Percentiles rank a stretch among this genome's conserved stretches.
phyloP scores from a whole-genome alignment of 345 rosid genomes.

The Gossypioides kirkii region DNA sequence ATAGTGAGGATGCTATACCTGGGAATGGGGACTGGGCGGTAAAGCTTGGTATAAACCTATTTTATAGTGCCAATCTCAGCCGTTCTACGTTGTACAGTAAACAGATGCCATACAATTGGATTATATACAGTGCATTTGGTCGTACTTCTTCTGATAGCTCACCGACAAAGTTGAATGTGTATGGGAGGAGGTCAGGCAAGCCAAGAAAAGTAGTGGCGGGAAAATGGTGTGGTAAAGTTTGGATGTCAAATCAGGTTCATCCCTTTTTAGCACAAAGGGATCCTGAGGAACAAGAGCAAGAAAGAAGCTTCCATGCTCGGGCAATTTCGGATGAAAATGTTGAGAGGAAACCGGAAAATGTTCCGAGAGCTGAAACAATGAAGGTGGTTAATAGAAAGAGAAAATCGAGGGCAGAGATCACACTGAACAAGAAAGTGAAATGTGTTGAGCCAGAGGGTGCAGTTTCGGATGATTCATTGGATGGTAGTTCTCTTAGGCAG shows the following conservation, averaged over 20 bases:
- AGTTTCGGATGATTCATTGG: constrained; percentile 53
- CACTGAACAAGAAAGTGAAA: constrained; percentile 43
- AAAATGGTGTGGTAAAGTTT: constrained; percentile 96
- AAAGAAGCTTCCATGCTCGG: constrained; percentile 34
- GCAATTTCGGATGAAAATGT: constrained; percentile 37
- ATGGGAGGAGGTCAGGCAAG: constrained; percentile 46
- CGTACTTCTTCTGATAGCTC: constrained; percentile 58
- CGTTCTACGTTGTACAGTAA: constrained; percentile 81
- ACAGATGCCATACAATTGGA: constrained; percentile 92
- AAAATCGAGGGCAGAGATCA: constrained; percentile 39
- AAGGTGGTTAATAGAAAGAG: constrained; percentile 54
- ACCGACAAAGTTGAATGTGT: constrained; percentile 31
- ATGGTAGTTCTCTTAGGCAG: constrained; percentile 37
- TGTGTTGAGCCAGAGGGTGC: constrained; percentile 36
- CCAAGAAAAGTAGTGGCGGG: constrained; percentile 85
- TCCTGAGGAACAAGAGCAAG: constrained; percentile 55
- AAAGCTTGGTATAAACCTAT: constrained; percentile 82
- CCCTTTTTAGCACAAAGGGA: constrained; percentile 52
- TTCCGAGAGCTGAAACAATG: constrained; percentile 28
- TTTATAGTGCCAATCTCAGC: constrained; percentile 78
- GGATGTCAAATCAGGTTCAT: constrained; percentile 99
- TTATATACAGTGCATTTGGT: constrained; percentile 82
- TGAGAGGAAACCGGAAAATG: constrained; percentile 36
- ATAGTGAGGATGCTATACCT: constrained; percentile 72
- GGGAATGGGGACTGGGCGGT: constrained; percentile 94